phyloP scores from a whole-genome alignment of 179 eudicot species.

The Spergularia azorica region DNA sequence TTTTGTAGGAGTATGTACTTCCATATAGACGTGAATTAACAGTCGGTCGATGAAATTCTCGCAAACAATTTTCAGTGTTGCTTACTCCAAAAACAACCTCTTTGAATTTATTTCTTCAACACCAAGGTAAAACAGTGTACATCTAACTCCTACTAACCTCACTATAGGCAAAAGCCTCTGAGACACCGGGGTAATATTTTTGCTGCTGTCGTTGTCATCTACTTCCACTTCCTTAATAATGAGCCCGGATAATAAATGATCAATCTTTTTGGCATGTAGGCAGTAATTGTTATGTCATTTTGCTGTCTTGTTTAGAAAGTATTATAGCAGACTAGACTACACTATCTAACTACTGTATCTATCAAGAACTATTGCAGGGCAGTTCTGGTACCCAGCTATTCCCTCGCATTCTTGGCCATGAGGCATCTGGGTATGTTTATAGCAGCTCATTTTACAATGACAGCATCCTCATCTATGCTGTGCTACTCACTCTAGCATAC shows the following conservation, averaged over 20 bases:
- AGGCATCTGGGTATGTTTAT: conserved; percentile 47
- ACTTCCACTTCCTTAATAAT: too few species aligned
- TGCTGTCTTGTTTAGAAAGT: too few species aligned
- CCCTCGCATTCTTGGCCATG: conserved; percentile 57
- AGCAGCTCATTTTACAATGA: not conserved
- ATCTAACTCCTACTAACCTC: too few species aligned
- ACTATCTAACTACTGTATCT: not conserved
- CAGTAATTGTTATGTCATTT: too few species aligned
- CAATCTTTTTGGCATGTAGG: not conserved
- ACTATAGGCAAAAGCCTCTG: too few species aligned
- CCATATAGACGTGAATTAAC: not conserved
- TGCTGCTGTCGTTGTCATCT: too few species aligned
- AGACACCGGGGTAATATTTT: too few species aligned
- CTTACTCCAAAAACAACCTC: not conserved
- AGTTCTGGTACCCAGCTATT: conserved; percentile 41
- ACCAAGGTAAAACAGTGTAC: too few species aligned
- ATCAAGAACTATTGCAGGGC: conserved; percentile 29
- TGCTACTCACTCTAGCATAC: not conserved
- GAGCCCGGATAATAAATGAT: too few species aligned
- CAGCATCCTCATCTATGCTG: not conserved
- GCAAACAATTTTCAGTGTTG: not conserved
- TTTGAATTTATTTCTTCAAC: too few species aligned
- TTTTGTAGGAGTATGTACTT: too few species aligned
- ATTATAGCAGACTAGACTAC: not conserved
- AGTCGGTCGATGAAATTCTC: not conserved